phyloP scores from a whole-genome alignment of 176 grass and related monocot species.

The Pontederia paniculata region DNA sequence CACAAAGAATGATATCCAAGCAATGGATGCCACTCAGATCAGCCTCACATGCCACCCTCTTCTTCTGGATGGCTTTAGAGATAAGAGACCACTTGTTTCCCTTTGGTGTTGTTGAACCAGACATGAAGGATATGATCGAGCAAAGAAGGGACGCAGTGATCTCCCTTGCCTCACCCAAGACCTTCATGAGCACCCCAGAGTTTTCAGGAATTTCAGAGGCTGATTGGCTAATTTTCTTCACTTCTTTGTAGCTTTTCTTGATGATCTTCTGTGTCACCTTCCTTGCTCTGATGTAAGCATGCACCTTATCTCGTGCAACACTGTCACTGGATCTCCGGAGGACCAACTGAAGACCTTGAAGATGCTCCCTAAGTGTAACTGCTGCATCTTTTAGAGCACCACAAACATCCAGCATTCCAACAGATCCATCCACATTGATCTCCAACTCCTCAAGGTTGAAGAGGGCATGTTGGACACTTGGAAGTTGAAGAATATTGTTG shows the following conservation, averaged over 20 bases:
- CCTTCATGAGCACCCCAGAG: not conserved
- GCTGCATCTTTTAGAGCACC: not conserved
- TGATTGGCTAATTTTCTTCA: not conserved
- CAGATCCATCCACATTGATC: not conserved
- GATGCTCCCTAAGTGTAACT: not conserved
- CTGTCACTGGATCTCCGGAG: not conserved
- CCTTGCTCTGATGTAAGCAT: not conserved
- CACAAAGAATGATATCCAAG: not conserved
- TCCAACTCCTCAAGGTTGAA: not conserved
- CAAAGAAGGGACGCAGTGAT: not conserved
- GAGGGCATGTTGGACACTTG: not conserved
- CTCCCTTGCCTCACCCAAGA: not conserved
- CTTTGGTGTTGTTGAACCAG: not conserved
- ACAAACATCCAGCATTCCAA: slow-evolving; percentile 1
- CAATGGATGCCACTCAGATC: not conserved
- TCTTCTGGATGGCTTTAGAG: not conserved
- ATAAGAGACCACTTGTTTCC: slow-evolving; percentile 6
- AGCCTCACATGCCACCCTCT: not conserved
- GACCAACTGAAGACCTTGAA: slow-evolving; percentile 2
- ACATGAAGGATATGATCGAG: not conserved
- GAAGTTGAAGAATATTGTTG: slow-evolving; percentile 2
- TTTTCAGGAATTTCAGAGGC: not conserved
- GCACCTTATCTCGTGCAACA: not conserved
- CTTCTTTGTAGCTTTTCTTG: not conserved
- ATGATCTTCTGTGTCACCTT: not conserved